A percentile compares a stretch with the other conserved stretches of the same genome.
These are phyloP conservation scores for Aethionema arabicum DNA, from an alignment of 345 rosid species.

Conservation along the genomic window DNA sequence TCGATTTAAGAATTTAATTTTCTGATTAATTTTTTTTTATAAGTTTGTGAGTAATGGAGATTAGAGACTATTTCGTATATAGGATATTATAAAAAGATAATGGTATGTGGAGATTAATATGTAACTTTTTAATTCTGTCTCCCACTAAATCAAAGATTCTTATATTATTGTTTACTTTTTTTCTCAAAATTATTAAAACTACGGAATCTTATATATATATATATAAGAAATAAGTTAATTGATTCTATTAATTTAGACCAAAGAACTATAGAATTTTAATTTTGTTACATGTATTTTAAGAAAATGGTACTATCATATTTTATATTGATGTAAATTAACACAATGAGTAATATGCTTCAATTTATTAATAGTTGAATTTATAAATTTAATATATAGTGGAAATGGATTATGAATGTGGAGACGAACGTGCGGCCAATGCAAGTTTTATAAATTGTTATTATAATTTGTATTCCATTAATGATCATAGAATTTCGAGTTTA, in stretches of 20 bases:
- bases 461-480: slow-evolving; percentile 20
- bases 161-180: not conserved
- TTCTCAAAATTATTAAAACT: slow-evolving; percentile 11
- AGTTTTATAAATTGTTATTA: slow-evolving; percentile 15
- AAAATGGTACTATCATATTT: too few relatives aligned
- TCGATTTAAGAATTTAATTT: slow-evolving; percentile 1
- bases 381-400: slow-evolving; percentile 6
- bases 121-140: slow-evolving; percentile 30
- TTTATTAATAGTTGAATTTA: too few relatives aligned
- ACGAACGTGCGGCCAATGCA: slow-evolving; percentile 31
- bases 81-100: slow-evolving; percentile 1
- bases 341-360: too few relatives aligned
- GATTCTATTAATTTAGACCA: not conserved
- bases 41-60: not conserved
- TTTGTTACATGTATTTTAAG: too few relatives aligned
- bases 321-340: too few relatives aligned
- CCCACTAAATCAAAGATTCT: slow-evolving; percentile 29
- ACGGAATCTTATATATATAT: slow-evolving; percentile 5
- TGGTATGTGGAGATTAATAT: slow-evolving; percentile 24
- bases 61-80: not conserved
- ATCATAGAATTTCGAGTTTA: slow-evolving; percentile 28
- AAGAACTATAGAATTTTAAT: too few relatives aligned
- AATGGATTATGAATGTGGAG: slow-evolving; percentile 22
- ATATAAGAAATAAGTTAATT: not conserved
- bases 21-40: not conserved